Conservation (phyloP, 768 basidiomycete species). For the Pleurotus sapidus region DNA sequence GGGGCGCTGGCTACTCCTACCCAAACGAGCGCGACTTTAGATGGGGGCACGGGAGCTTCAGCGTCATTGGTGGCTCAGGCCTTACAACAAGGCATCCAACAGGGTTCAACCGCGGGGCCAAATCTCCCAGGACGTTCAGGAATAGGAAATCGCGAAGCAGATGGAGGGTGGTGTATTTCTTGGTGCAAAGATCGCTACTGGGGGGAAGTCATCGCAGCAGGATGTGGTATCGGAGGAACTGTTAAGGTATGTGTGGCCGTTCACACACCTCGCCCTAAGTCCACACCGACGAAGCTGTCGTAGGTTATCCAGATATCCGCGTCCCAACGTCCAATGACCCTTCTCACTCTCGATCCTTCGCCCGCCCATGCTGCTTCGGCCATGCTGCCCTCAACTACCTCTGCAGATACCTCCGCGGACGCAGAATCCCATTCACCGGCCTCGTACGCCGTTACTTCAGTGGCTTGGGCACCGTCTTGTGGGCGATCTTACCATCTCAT, state of each 20-base stretch:
- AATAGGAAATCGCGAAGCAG: conserved; percentile 12
- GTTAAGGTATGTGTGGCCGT: conserved; percentile 58
- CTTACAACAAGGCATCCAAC: conserved; percentile 49
- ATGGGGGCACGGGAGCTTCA: conserved; percentile 39
- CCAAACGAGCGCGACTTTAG: conserved; percentile 53
- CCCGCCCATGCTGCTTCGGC: conserved; percentile 23
- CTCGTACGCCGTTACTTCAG: conserved; percentile 69
- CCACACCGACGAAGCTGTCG: background rate
- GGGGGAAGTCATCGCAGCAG: conserved; percentile 86
- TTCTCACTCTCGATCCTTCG: conserved; percentile 59
- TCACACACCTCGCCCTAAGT: background rate
- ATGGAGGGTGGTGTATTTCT: conserved; percentile 56
- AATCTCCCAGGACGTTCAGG: conserved; percentile 9
- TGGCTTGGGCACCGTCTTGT: conserved; percentile 93
- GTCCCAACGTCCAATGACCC: conserved; percentile 61
- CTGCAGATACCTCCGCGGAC: conserved; percentile 18
- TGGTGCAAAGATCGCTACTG: conserved; percentile 98
- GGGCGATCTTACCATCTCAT: conserved; percentile 94
- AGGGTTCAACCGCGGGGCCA: conserved; percentile 15
- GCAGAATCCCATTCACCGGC: conserved; percentile 30
- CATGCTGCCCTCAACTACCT: conserved; percentile 11
- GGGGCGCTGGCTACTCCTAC: conserved; percentile 70
- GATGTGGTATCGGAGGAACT: conserved; percentile 66
- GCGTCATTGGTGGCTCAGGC: conserved; percentile 64
- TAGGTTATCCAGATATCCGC: conserved; percentile 76